Evolutionary conservation across 2,329 filamentous ascomycete genomes (phyloP), one percentile per base, ranked within the genome.

Genomic region (Calonectria hongkongensis): DNA sequence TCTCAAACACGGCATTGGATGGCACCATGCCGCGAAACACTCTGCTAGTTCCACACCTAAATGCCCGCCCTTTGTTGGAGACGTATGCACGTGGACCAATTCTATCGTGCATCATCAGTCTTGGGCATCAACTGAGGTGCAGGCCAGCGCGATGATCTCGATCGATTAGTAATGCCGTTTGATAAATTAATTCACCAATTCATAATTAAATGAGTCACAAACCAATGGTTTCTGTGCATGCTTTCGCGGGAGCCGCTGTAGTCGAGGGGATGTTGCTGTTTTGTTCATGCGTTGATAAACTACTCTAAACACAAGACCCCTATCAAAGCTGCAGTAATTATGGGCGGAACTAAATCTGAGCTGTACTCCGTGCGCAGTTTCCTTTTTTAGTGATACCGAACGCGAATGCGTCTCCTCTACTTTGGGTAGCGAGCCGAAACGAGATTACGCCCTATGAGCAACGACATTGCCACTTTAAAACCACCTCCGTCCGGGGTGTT

Each of bases 361-460:
- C 30, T 33, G 30, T 33, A 33, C 21, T 51, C 10, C 21, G n/a
- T 60, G 27, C 16, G 21, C 21, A 39, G 33, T 16, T 41, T 60
- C 54, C 39, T 60, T 41, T 41, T 60, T 60, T 41, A 60, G 54
- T 16, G 54, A 60, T 36, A 18, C 33, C 54, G 3, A 36, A 60
- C 54, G 54, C 54, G 54, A 60, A 27, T 28, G 33, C 36, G 4
- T 41, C 54, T 39, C 33, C 13, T 41, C 54, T 16, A 27, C 25
- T 60, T 60, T 41, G 21, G n/a, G 36, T 27, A 60, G 54, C 54
- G 54, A 60, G 21, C 21, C 13, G 54, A 60, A 60, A 60, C 54
- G 54, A 60, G 54, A 60, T 60, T 60, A 33, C 54, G 25, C 51
- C 15, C 15, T 18, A 21, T 18, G 33, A 36, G 33, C 39, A 28